Base-by-base conservation (phyloP, 768 basidiomycete genomes). In the Mycena leptocephala region DNA sequence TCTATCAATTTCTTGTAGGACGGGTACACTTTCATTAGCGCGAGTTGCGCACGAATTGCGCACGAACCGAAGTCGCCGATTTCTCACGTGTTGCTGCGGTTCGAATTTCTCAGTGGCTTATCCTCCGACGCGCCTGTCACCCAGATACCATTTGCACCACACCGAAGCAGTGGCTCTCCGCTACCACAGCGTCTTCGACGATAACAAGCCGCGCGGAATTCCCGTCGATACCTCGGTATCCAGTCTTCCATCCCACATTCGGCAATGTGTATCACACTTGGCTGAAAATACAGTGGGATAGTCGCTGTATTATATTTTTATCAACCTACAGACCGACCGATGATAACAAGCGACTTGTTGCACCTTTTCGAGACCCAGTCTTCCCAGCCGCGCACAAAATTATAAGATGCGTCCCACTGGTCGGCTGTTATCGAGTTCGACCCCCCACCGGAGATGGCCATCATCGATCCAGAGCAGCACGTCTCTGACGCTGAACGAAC, bases 381-480 rank as follows among this genome's bases (percentile, higher is more conserved):
- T 51, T 51, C 48, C 24, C 48, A 51, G n/a, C 48, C 24, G 14
- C 14, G n/a, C n/a, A 51, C n/a, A 24, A 11, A 51, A 51, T 51
- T 51, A 51, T 51, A 51, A 51, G 48, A 13, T 26, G 18, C 24
- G 24, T n/a, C 24, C 10, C 48, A 9, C 8, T 51, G 10, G 22
- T 5, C 14, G 24, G n/a, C n/a, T 26, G n/a, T 58, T 20, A 33
- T n/a, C n/a, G n/a, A n/a, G n/a, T n/a, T 59, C 16, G 56, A 16
- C 22, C 24, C 35, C 33, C 22, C 33, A 35, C 30, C 18, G n/a
- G 33, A 26, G 46, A 74, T 74, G 72, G 64, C 64, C 14, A 74
- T 61, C 35, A 3, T 74, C 72, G 72, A 74, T 32, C 65, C 72
- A 22, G 33, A 10, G 13, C 65, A 51, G 11, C 26, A 14, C 28